Evolutionary conservation across 495 filamentous ascomycete species (phyloP).

Genomic region (Hyaloscypha finlandica): DNA sequence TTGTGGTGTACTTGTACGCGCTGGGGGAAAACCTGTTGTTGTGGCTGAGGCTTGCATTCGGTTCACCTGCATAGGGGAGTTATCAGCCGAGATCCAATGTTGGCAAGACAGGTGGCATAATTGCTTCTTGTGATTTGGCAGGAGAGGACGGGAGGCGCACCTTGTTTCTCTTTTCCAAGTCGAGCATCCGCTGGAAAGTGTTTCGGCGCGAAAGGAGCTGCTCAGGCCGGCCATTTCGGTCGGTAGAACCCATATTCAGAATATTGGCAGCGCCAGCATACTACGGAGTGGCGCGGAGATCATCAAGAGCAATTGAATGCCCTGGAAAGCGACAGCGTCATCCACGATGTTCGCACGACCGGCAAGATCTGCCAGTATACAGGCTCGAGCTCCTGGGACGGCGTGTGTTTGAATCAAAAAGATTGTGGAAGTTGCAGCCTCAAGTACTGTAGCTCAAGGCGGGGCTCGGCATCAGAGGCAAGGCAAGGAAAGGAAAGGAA

Average conservation of each 20-base stretch:
- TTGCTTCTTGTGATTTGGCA: conserved; percentile 36
- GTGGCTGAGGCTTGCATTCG: conserved; percentile 33
- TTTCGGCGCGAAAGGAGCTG: conserved; percentile 3
- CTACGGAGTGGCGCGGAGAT: not conserved
- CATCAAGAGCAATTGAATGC: not conserved
- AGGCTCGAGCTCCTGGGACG: not conserved
- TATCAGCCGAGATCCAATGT: conserved; percentile 25
- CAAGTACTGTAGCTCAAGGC: not conserved
- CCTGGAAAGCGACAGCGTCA: not conserved
- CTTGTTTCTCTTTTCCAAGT: conserved; percentile 54
- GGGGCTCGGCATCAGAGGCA: not conserved
- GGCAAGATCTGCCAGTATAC: not conserved
- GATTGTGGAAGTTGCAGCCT: not conserved
- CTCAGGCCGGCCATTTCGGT: conserved; percentile 1
- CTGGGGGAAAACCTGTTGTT: not conserved
- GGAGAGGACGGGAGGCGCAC: conserved; percentile 37
- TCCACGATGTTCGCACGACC: not conserved
- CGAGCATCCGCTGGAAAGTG: conserved; percentile 52
- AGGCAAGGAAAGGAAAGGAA: not conserved
- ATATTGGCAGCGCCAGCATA: not conserved
- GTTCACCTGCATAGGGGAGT: conserved; percentile 41
- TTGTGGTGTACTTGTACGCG: conserved; percentile 22
- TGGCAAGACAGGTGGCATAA: conserved; percentile 23
- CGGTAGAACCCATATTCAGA: conserved; percentile 1
- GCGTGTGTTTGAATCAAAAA: not conserved